These are phyloP conservation scores for Stachybotrys elegans DNA, from an alignment of 2,329 filamentous ascomycete genomes.

Conservation along the genomic window DNA sequence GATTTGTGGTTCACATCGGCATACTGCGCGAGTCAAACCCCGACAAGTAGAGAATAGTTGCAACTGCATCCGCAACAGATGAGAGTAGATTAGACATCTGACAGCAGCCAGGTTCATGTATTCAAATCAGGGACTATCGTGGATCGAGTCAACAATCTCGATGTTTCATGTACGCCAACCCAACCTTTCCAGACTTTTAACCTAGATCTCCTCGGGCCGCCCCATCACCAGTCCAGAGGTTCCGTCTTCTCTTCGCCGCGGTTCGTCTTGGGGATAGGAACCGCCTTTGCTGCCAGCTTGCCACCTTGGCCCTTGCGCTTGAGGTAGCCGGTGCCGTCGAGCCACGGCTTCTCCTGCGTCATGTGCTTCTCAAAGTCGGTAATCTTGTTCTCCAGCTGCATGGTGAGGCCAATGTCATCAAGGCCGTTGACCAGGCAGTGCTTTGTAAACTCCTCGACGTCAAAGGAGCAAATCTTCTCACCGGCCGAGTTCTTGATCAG, in stretches of 20 bases:
- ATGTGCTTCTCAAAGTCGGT: slow-evolving; percentile 73
- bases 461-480: slow-evolving; percentile 70
- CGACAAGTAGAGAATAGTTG: slow-evolving; percentile 1
- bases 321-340: slow-evolving; percentile 83
- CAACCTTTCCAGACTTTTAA: too few species aligned
- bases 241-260: slow-evolving; percentile 77
- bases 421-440: slow-evolving; percentile 91
- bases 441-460: slow-evolving; percentile 90
- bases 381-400: slow-evolving; percentile 90
- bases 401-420: slow-evolving; percentile 91
- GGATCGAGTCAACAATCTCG: too few species aligned
- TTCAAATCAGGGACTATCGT: too few species aligned
- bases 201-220: too few species aligned
- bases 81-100: too few species aligned
- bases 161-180: too few species aligned
- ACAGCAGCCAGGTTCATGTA: too few species aligned
- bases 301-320: slow-evolving; percentile 51
- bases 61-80: too few species aligned
- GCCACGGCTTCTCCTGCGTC: slow-evolving; percentile 77
- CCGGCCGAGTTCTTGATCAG: slow-evolving; percentile 72
- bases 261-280: slow-evolving; percentile 82
- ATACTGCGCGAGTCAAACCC: slow-evolving; percentile 40
- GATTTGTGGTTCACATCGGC: slow-evolving; percentile 80
- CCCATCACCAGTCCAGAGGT: slow-evolving; percentile 77
- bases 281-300: slow-evolving; percentile 52